Conservation (phyloP, 176 grass and related monocot species). For the Hyparrhenia diplandra region DNA sequence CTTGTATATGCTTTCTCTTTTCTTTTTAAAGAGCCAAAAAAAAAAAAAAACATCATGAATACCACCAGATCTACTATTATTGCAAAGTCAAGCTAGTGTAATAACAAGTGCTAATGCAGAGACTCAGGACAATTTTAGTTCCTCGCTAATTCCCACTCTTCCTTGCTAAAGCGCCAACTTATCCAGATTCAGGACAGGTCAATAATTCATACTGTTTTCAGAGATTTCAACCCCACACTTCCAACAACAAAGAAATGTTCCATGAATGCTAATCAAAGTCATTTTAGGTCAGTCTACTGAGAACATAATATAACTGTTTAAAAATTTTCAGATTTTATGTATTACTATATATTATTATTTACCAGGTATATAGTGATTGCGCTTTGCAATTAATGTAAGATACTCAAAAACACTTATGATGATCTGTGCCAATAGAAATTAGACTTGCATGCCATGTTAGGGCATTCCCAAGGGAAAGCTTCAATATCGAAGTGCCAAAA, state of each 20-base stretch:
- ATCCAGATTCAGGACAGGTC: background rate
- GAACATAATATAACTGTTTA: background rate
- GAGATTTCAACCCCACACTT: no score
- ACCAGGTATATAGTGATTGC: background rate
- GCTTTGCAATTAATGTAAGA: background rate
- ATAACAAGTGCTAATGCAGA: no score
- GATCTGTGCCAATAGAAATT: background rate
- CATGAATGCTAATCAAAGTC: background rate
- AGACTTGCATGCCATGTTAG: background rate
- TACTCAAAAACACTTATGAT: background rate
- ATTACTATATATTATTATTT: background rate
- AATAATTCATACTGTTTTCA: background rate
- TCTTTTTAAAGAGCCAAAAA: no score
- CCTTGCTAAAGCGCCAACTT: no score
- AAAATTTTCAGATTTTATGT: background rate
- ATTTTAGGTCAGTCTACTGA: background rate
- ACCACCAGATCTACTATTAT: no score
- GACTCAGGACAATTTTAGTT: background rate
- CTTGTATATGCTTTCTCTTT: no score
- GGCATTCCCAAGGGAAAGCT: background rate
- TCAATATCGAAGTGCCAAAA: background rate
- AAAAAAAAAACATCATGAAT: no score
- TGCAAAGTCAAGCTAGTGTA: no score
- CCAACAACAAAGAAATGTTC: background rate
- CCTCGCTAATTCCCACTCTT: background rate